A percentile compares a stretch with the other conserved stretches of the same genome.
These are phyloP conservation scores for Plasmodiophora brassicae DNA, from an alignment of 208 protist genomes.

Conservation along the genomic window DNA sequence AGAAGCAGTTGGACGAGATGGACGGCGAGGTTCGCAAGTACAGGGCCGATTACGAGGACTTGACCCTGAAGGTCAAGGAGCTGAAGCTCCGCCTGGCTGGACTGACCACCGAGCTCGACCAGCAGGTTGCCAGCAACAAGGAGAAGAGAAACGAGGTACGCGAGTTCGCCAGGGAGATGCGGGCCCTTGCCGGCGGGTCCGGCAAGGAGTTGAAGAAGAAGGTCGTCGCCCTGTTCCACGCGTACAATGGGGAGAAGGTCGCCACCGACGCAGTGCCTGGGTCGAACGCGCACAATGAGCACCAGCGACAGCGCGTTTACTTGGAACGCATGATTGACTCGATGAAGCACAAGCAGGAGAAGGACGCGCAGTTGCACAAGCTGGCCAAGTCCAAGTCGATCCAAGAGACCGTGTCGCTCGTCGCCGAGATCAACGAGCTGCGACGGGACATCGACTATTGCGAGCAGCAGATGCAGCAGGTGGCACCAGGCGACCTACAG, in stretches of 20 bases:
- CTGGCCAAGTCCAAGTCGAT: constrained; percentile 80
- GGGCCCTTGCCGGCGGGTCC: constrained; percentile 8
- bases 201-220: constrained; percentile 33
- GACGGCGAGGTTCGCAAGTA: constrained; percentile 46
- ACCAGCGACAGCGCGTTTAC: neutral
- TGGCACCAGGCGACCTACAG: neutral
- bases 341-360: constrained; percentile 50
- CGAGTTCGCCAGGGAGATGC: neutral
- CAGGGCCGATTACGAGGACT: neutral
- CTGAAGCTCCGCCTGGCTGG: neutral
- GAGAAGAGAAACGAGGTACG: neutral
- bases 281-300: neutral
- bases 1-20: constrained; percentile 87
- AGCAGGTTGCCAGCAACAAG: neutral
- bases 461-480: neutral
- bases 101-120: neutral
- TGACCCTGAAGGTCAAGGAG: neutral
- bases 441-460: constrained; percentile 77
- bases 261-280: neutral
- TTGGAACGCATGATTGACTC: neutral
- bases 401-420: constrained; percentile 85
- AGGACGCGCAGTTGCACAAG: constrained; percentile 83
- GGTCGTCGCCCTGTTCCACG: neutral
- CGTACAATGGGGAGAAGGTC: neutral
- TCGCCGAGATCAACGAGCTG: constrained; percentile 89